Evolutionary conservation across 495 filamentous ascomycete species (phyloP).

Genomic region (Geopyxis carbonaria): DNA sequence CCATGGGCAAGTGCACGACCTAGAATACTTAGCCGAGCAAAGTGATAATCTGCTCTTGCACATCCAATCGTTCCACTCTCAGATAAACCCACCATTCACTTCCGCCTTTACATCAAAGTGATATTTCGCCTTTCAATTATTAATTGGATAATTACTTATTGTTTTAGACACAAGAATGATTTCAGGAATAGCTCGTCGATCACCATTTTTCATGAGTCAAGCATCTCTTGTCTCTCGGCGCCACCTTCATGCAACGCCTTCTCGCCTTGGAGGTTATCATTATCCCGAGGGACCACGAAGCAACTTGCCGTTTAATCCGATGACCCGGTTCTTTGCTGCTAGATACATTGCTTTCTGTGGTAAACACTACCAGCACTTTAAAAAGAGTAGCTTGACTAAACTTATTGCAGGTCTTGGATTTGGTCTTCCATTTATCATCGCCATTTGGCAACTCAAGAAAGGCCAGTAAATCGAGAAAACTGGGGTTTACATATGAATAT

Average conservation of each 20-base stretch:
- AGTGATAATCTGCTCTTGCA: too few relatives aligned
- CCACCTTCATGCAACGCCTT: constrained; percentile 79
- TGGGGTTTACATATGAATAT: neutral
- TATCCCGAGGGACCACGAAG: constrained; percentile 89
- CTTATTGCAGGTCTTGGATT: constrained; percentile 47
- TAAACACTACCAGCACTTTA: constrained; percentile 21
- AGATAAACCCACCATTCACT: too few relatives aligned
- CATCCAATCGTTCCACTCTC: too few relatives aligned
- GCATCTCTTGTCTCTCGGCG: constrained; percentile 61
- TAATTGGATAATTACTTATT: constrained; percentile 14
- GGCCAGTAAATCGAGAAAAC: constrained; percentile 18
- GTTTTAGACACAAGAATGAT: constrained; percentile 50
- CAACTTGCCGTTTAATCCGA: constrained; percentile 93
- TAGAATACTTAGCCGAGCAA: too few relatives aligned
- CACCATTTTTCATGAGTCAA: constrained; percentile 37
- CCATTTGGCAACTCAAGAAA: constrained; percentile 31
- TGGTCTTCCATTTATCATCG: constrained; percentile 62
- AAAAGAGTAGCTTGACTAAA: neutral
- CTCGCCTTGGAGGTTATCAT: constrained; percentile 81
- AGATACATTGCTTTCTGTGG: constrained; percentile 71
- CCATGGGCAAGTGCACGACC: too few relatives aligned
- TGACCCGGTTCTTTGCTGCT: constrained; percentile 63
- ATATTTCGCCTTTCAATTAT: constrained; percentile 6
- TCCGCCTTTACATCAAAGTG: constrained; percentile 8
- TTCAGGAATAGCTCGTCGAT: constrained; percentile 56